A percentile compares a stretch with the other conserved stretches of the same genome.
These are phyloP conservation scores for Citrullus colocynthis DNA, from an alignment of 306 rosid genomes.

Conservation along the genomic window DNA sequence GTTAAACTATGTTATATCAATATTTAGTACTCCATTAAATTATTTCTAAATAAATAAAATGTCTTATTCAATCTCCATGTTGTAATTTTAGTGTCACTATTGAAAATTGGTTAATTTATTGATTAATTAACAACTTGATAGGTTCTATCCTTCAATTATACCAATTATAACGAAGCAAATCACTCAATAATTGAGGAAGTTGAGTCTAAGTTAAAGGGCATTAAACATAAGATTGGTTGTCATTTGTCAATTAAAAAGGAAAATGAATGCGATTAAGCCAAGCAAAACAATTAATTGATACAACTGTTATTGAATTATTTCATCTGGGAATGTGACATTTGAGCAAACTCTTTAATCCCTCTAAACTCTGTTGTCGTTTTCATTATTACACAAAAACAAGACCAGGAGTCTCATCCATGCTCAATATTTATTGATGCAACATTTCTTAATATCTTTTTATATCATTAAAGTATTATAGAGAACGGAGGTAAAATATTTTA, in stretches of 20 bases:
- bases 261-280: neutral
- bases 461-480: neutral
- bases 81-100: neutral
- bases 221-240: neutral
- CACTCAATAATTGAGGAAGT: neutral
- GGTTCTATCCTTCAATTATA: neutral
- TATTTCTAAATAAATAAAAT: too few species aligned
- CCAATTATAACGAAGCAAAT: neutral
- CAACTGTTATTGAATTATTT: slow-evolving; percentile 3
- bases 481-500: too few species aligned
- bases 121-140: neutral
- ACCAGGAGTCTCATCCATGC: neutral
- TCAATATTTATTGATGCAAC: neutral
- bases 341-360: neutral
- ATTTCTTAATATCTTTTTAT: neutral
- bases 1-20: too few species aligned
- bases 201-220: neutral
- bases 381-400: neutral
- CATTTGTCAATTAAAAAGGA: neutral
- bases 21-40: too few species aligned
- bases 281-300: neutral
- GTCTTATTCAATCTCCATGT: too few species aligned
- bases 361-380: neutral
- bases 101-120: neutral
- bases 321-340: neutral